These are phyloP conservation scores for Potentilla sterilis DNA, from an alignment of 306 rosid species.

Conservation along the genomic window DNA sequence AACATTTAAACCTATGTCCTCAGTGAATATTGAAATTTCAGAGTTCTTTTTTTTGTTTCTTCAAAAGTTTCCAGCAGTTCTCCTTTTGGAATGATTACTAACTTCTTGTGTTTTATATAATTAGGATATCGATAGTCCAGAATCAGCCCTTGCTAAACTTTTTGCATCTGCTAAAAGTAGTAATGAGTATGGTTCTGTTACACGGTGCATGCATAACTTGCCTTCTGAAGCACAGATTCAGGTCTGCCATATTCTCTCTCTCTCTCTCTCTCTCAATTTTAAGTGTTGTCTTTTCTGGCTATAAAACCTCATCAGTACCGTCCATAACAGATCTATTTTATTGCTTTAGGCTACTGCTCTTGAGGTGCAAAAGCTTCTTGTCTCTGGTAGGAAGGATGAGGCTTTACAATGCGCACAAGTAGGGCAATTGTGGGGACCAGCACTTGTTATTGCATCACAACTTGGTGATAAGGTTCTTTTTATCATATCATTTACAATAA, in stretches of 20 bases:
- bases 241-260: slow-evolving; percentile 30
- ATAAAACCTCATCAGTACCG: background rate
- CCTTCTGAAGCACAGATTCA: slow-evolving; percentile 60
- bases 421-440: slow-evolving; percentile 86
- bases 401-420: slow-evolving; percentile 67
- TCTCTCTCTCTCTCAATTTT: background rate
- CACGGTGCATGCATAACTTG: slow-evolving; percentile 46
- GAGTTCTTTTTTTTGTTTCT: background rate
- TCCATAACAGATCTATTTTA: slow-evolving; percentile 11
- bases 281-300: background rate
- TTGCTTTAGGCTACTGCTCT: slow-evolving; percentile 58
- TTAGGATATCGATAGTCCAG: slow-evolving; percentile 64
- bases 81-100: background rate
- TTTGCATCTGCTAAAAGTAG: slow-evolving; percentile 51
- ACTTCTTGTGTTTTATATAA: slow-evolving; percentile 16
- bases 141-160: slow-evolving; percentile 62
- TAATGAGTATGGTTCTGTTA: slow-evolving; percentile 42
- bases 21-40: background rate
- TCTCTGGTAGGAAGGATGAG: slow-evolving; percentile 59
- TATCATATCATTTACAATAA: background rate
- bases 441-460: slow-evolving; percentile 65
- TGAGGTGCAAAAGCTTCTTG: slow-evolving; percentile 70
- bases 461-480: slow-evolving; percentile 64
- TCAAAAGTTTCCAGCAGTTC: background rate
- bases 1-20: background rate